A percentile compares a stretch with the other conserved stretches of the same genome.
phyloP scores from a whole-genome alignment of 176 grass and related monocot species.

The Zizania latifolia region DNA sequence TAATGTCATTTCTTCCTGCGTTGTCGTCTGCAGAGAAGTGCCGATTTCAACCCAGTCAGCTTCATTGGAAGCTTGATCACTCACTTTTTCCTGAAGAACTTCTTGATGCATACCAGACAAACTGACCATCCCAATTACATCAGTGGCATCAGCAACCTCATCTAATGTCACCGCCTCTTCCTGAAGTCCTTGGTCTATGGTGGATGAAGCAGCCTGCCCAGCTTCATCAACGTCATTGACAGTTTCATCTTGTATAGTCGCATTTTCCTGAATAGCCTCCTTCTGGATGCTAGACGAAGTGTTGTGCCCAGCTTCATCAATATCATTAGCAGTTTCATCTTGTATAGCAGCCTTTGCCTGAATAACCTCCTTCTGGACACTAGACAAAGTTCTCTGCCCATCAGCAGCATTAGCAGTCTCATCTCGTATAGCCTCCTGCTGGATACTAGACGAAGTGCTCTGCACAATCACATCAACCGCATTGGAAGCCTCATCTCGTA shows the following conservation, averaged over 20 bases:
- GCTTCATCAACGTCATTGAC: slow-evolving; percentile 1
- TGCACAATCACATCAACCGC: background rate
- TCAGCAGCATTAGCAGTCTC: slow-evolving; percentile 7
- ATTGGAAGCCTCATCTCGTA: background rate
- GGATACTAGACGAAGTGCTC: slow-evolving; percentile 9
- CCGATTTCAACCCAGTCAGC: background rate
- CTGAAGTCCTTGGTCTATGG: slow-evolving; percentile 17
- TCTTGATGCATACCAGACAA: background rate
- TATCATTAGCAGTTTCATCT: background rate
- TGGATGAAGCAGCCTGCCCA: background rate
- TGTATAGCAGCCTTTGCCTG: background rate
- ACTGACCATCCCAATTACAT: background rate
- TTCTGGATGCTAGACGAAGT: slow-evolving; percentile 13
- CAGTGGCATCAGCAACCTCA: background rate
- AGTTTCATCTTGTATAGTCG: background rate
- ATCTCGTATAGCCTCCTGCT: background rate
- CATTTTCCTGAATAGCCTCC: slow-evolving; percentile 18
- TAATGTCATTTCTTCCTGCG: background rate
- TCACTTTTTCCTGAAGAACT: slow-evolving; percentile 18
- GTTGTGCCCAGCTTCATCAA: background rate
- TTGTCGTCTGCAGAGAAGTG: background rate
- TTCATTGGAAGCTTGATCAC: background rate
- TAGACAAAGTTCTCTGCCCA: slow-evolving; percentile 13
- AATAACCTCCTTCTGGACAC: background rate
- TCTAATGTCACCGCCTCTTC: background rate